Evolutionary conservation across 1,139 yeast species (phyloP).

Genomic region (Pichia sp.): DNA sequence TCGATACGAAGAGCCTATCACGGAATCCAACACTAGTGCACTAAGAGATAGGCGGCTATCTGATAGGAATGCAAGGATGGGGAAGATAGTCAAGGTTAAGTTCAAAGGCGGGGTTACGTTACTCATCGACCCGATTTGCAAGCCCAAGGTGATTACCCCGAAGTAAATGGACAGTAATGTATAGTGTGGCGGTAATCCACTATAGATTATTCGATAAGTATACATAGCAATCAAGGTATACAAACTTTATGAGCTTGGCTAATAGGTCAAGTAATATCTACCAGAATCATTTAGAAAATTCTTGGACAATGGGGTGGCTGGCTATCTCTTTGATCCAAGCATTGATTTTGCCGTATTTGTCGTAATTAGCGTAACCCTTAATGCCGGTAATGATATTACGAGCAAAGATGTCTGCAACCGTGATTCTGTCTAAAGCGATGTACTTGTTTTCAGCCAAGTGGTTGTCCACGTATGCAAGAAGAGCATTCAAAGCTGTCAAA

Average conservation of each 20-base stretch:
- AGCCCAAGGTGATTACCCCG: conserved; percentile 12
- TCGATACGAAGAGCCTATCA: conserved; percentile 14
- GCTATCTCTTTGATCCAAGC: background rate
- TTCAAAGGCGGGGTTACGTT: conserved; percentile 25
- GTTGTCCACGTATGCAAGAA: conserved; percentile 1
- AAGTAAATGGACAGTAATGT: background rate
- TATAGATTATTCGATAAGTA: too few relatives aligned
- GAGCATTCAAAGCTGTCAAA: background rate
- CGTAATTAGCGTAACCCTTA: background rate
- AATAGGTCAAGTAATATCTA: background rate
- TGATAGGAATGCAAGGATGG: conserved; percentile 19
- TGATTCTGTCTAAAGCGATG: conserved; percentile 7
- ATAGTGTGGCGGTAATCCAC: too few relatives aligned
- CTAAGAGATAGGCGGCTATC: conserved; percentile 19
- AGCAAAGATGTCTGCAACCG: conserved; percentile 12
- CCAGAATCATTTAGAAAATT: background rate
- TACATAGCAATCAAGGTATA: background rate
- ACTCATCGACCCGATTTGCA: conserved; percentile 28
- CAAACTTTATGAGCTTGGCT: background rate
- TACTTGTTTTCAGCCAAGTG: conserved; percentile 7
- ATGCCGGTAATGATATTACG: background rate
- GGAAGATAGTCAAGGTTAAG: conserved; percentile 24
- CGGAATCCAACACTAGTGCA: conserved; percentile 15
- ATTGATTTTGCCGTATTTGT: background rate
- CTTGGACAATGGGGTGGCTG: background rate